phyloP scores from a whole-genome alignment of 2,329 filamentous ascomycete genomes.

The Trichoderma atrobrunneum region DNA sequence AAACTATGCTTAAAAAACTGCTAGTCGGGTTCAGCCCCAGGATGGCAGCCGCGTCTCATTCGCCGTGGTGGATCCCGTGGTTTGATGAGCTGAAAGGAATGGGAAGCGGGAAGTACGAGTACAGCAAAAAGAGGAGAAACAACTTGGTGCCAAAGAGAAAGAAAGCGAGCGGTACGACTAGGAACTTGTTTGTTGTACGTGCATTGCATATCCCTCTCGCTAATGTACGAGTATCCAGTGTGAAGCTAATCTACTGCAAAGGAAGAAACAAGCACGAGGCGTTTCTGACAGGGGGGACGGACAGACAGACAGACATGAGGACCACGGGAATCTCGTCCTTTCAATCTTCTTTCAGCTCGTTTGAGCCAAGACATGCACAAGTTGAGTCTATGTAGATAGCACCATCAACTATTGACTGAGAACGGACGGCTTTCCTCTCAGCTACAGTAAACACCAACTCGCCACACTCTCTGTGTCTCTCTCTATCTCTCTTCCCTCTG shows the following conservation, averaged over 20 bases:
- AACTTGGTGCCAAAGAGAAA: neutral
- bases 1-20: constrained; percentile 8
- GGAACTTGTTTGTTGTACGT: neutral
- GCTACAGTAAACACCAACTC: neutral
- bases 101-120: neutral
- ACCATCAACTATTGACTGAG: neutral
- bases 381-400: neutral
- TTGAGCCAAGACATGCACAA: neutral
- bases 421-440: neutral
- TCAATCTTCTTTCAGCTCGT: neutral
- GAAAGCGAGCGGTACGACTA: neutral
- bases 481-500: neutral
- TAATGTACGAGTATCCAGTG: neutral
- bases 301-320: neutral
- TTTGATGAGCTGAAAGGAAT: constrained; percentile 16
- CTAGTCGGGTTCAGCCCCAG: neutral
- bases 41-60: constrained; percentile 6
- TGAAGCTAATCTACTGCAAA: neutral
- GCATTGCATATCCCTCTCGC: neutral
- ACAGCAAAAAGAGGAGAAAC: neutral
- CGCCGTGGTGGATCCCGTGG: constrained; percentile 6
- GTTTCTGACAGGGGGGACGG: neutral
- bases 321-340: constrained; percentile 5
- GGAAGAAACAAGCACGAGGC: neutral
- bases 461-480: neutral